Base-by-base conservation (phyloP, 306 rosid genomes). In the Senna tora region DNA sequence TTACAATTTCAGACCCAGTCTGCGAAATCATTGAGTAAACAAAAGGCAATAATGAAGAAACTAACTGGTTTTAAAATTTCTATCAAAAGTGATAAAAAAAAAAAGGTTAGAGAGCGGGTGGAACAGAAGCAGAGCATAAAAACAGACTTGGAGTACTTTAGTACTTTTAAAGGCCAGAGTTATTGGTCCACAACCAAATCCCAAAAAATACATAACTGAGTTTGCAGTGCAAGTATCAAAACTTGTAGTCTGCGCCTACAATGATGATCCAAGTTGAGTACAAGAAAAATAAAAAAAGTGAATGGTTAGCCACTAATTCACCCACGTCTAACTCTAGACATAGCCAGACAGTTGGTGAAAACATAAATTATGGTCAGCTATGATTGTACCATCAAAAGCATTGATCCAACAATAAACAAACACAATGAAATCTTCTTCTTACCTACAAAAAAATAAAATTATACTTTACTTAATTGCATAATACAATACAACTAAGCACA, bases 101-200 rank as follows among this genome's bases (percentile, higher is more conserved):
- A 75, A 73, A 82, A 77, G 33, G 55, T 69, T 30, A 43, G 79
- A 75, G 75, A 81, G 56, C 12, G 28, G 62, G 52, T 70, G 79
- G 76, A 84, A 61, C 77, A 69, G 78, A 79, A 73, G 41, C 43
- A 69, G 65, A 51, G 75, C 87, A 81, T 79, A 69, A 49, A 79
- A 79, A 79, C 77, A 53, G 83, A 65, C 77, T 34, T 59, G 58
- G 15, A 74, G 54, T 49, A 63, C 77, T 80, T 82, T 43, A 67
- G 85, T 77, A 79, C 87, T 81, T 74, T 64, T 53, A 69, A 78
- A 81, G 75, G 51, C 16, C 30, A 84, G 65, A 36, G 56, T 33
- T 60, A 73, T 58, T 67, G 79, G 80, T 83, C 81, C 85, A 76
- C 81, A 76, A 70, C 70, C 80, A 85, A 80, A 76, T 73, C 84